These are phyloP conservation scores for Rhodofomes roseus DNA, from an alignment of 1,284 basidiomycete species.

Conservation along the genomic window DNA sequence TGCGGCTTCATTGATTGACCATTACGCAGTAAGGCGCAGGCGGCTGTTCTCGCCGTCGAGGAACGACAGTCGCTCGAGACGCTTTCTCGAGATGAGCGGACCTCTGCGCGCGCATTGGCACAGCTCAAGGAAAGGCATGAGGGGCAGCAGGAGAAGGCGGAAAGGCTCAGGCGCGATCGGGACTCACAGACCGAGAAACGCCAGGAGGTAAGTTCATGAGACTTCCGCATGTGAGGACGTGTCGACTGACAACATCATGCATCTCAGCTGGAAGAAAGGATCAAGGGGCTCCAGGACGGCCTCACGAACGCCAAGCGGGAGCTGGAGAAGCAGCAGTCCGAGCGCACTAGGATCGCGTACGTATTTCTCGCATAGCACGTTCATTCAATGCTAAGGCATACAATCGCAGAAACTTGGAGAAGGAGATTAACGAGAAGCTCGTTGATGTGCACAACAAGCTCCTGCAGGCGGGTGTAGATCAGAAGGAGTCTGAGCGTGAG, in stretches of 20 bases:
- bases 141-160: constrained; percentile 58
- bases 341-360: constrained; percentile 69
- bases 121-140: constrained; percentile 69
- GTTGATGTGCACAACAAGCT: constrained; percentile 82
- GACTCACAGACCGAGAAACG: constrained; percentile 53
- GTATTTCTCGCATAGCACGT: constrained; percentile 20
- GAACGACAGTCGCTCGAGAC: constrained; percentile 88
- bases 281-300: constrained; percentile 49
- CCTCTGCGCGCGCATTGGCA: constrained; percentile 58
- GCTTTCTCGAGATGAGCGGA: constrained; percentile 82
- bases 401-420: constrained; percentile 75
- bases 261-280: constrained; percentile 56
- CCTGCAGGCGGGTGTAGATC: constrained; percentile 84
- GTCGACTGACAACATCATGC: neutral
- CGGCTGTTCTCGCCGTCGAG: constrained; percentile 75
- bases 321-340: constrained; percentile 70
- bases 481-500: constrained; percentile 84
- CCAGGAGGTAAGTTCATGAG: constrained; percentile 43
- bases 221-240: neutral
- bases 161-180: constrained; percentile 62
- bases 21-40: constrained; percentile 62
- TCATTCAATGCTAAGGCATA: neutral
- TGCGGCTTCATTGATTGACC: neutral
- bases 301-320: constrained; percentile 63
- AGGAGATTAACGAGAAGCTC: constrained; percentile 89